phyloP scores from a whole-genome alignment of 345 rosid genomes.

The Atalantia buxifolia region DNA sequence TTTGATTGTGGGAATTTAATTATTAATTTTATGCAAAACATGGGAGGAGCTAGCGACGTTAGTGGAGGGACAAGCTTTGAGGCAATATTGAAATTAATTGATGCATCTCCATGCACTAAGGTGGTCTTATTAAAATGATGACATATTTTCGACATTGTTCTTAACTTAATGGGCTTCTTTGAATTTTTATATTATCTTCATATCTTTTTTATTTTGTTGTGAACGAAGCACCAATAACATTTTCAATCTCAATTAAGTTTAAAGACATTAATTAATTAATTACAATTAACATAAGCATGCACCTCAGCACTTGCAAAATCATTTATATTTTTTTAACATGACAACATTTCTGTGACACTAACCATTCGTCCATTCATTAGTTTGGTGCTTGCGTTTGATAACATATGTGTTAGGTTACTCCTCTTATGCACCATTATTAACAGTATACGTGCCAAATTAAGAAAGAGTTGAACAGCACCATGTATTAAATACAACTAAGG shows the following conservation, averaged over 20 bases:
- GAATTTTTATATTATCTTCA: neutral
- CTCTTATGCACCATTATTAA: neutral
- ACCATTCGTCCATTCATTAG: neutral
- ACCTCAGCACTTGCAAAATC: neutral
- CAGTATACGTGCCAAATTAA: neutral
- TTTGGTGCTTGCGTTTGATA: neutral
- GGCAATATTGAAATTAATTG: too few species aligned
- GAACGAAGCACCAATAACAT: neutral
- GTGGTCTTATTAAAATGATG: neutral
- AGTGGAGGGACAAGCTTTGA: constrained; percentile 10
- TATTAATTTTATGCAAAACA: neutral
- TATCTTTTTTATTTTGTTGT: neutral
- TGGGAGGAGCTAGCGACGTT: constrained; percentile 10
- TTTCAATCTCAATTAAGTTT: neutral
- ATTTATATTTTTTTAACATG: neutral
- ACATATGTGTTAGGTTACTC: neutral
- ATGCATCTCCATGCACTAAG: neutral
- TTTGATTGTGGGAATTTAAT: neutral
- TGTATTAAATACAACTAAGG: too few species aligned
- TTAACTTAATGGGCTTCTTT: neutral
- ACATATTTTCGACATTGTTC: neutral
- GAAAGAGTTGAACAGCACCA: neutral
- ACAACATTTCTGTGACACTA: neutral
- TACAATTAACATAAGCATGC: neutral
- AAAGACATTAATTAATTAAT: too few species aligned